These are phyloP conservation scores for Pachysolen tannophilus DNA, from an alignment of 805 yeast genomes.

Conservation along the genomic window DNA sequence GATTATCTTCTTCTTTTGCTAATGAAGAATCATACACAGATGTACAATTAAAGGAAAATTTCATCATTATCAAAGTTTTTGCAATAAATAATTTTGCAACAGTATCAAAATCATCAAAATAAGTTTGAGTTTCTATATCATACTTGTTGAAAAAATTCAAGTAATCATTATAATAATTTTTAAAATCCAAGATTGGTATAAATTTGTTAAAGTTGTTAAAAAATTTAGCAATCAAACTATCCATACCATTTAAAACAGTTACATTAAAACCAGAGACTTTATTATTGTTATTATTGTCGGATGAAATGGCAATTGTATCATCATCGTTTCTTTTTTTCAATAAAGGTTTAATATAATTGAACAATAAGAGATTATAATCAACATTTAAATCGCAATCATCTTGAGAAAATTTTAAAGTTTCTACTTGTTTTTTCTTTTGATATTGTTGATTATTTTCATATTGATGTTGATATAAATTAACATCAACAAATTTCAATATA, in stretches of 20 bases:
- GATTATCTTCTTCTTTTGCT: constrained; percentile 20
- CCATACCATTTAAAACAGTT: constrained; percentile 17
- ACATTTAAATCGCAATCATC: constrained; percentile 31
- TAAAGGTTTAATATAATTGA: constrained; percentile 7
- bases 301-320: constrained; percentile 10
- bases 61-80: constrained; percentile 45
- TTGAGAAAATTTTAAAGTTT: no score
- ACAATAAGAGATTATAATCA: constrained; percentile 19
- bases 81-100: constrained; percentile 32
- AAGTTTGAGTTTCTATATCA: constrained; percentile 20
- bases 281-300: constrained; percentile 20
- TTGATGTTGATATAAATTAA: background rate
- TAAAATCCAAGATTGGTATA: constrained; percentile 48
- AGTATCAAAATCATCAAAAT: constrained; percentile 33
- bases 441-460: no score
- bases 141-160: constrained; percentile 37
- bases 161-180: constrained; percentile 42
- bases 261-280: constrained; percentile 18
- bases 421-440: no score
- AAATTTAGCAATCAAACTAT: constrained; percentile 38
- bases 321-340: constrained; percentile 11
- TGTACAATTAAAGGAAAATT: constrained; percentile 33
- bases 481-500: constrained; percentile 26
- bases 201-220: constrained; percentile 45
- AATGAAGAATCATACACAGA: constrained; percentile 30